Conservation (phyloP, 116 monocot genomes). For the Cymodocea nodosa region DNA sequence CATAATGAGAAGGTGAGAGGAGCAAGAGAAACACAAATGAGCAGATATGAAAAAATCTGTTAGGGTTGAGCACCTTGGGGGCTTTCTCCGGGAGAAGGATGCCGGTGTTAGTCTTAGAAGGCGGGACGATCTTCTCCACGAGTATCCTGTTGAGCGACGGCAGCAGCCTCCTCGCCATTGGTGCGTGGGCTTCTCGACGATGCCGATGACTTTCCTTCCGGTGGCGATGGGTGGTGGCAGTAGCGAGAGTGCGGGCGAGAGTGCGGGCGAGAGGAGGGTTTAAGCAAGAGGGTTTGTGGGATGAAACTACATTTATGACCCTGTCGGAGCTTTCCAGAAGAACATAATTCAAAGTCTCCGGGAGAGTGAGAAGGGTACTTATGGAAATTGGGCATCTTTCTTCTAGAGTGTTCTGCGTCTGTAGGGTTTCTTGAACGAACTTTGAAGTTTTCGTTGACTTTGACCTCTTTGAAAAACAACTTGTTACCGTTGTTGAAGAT, state of each 20-base stretch:
- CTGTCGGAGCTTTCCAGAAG: not conserved
- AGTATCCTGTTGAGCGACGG: constrained; percentile 33
- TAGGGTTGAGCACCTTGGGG: constrained; percentile 15
- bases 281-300: not conserved
- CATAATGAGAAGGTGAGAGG: not conserved
- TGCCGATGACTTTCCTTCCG: not conserved
- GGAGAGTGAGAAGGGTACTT: too few species aligned
- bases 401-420: too few species aligned
- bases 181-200: not conserved
- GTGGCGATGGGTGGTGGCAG: not conserved
- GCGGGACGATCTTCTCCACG: constrained; percentile 47
- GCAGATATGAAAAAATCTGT: not conserved
- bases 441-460: too few species aligned
- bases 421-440: too few species aligned
- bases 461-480: too few species aligned
- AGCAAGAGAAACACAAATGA: not conserved
- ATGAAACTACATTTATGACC: not conserved
- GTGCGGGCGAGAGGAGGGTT: not conserved
- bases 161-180: constrained; percentile 29
- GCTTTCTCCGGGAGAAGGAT: constrained; percentile 49
- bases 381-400: too few species aligned
- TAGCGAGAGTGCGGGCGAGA: not conserved
- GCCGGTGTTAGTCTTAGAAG: constrained; percentile 36
- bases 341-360: too few species aligned
- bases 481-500: too few species aligned